phyloP scores from a whole-genome alignment of 805 yeast genomes.

The Saccharomycopsis sp. region DNA sequence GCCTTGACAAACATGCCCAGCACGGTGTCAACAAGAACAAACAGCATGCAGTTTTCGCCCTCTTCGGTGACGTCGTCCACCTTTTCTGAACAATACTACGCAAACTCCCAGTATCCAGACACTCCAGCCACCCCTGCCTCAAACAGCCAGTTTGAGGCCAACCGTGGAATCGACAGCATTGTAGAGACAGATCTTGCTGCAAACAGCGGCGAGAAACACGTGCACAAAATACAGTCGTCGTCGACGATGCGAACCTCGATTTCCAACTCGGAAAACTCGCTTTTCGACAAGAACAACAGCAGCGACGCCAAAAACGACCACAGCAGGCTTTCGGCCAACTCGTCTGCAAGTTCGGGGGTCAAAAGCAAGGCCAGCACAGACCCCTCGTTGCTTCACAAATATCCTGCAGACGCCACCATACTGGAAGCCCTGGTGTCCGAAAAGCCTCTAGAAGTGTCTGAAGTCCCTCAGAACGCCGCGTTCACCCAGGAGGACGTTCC shows the following conservation, averaged over 20 bases:
- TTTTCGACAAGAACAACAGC: slow-evolving; percentile 10
- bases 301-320: neutral
- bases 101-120: slow-evolving; percentile 9
- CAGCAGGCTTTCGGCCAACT: slow-evolving; percentile 4
- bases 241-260: slow-evolving; percentile 12
- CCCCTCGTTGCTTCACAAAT: neutral
- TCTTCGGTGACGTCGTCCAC: slow-evolving; percentile 12
- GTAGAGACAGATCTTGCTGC: neutral
- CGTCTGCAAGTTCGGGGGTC: slow-evolving; percentile 2
- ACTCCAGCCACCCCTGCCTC: slow-evolving; percentile 15
- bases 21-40: neutral
- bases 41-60: slow-evolving; percentile 8
- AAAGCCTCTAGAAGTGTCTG: too few species aligned
- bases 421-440: neutral
- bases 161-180: neutral
- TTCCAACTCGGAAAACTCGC: slow-evolving; percentile 13
- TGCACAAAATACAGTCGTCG: neutral
- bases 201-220: neutral
- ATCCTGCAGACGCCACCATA: neutral
- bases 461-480: neutral
- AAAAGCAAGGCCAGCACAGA: slow-evolving; percentile 1
- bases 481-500: neutral
- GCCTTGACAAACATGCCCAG: neutral
- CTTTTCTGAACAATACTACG: slow-evolving; percentile 12
- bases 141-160: neutral